Evolutionary conservation across 345 rosid genomes (phyloP).

Genomic region (Adansonia digitata): DNA sequence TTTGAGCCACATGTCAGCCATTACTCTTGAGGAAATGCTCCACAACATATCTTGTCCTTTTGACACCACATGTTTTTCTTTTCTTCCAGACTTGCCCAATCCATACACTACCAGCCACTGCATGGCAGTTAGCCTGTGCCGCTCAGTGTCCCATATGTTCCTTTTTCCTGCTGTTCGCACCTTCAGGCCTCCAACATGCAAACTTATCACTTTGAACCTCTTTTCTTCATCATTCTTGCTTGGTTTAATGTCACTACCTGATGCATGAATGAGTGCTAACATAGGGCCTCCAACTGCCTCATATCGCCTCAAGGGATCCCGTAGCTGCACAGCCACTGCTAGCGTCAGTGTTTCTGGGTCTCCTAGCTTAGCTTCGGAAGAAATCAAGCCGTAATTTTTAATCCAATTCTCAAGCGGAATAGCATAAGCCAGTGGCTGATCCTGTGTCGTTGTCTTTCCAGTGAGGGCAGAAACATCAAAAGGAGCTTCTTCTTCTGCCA

Average conservation of each 20-base stretch:
- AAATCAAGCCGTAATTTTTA: slow-evolving; percentile 18
- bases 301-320: slow-evolving; percentile 81
- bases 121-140: slow-evolving; percentile 71
- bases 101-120: slow-evolving; percentile 85
- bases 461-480: slow-evolving; percentile 58
- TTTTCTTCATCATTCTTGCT: slow-evolving; percentile 43
- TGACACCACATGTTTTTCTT: slow-evolving; percentile 33
- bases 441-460: slow-evolving; percentile 24
- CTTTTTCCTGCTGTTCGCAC: slow-evolving; percentile 38
- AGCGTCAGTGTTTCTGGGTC: slow-evolving; percentile 36
- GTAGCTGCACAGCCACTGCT: slow-evolving; percentile 55
- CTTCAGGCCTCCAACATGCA: slow-evolving; percentile 69
- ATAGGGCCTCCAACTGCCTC: slow-evolving; percentile 85
- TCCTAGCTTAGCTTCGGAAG: slow-evolving; percentile 22
- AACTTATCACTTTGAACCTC: slow-evolving; percentile 51
- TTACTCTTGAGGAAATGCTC: slow-evolving; percentile 86
- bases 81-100: slow-evolving; percentile 57
- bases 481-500: slow-evolving; percentile 76
- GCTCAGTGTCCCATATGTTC: slow-evolving; percentile 57
- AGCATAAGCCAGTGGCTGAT: slow-evolving; percentile 49
- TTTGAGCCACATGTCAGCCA: slow-evolving; percentile 98
- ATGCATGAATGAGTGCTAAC: slow-evolving; percentile 54
- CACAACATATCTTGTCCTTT: slow-evolving; percentile 55
- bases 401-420: slow-evolving; percentile 70
- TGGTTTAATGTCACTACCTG: slow-evolving; percentile 19